Percentiles rank a stretch among this genome's conserved stretches.
phyloP scores from a whole-genome alignment of 495 filamentous ascomycete species.

The Trichoderma orchidacearum region DNA sequence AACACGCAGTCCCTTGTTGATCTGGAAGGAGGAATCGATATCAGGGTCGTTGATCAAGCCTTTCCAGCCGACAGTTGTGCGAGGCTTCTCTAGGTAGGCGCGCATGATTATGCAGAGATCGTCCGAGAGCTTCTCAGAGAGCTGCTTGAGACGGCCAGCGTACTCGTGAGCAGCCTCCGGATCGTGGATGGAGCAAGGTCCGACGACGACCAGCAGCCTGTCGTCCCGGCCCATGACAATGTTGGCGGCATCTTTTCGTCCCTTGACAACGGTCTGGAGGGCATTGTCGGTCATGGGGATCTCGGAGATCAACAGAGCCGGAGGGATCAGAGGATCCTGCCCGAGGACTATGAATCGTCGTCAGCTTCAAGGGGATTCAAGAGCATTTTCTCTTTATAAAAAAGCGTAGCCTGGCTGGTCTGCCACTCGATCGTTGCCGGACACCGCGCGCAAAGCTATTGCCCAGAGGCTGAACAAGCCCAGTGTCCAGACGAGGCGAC shows the following conservation, averaged over 20 bases:
- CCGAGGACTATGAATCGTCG: conserved; percentile 55
- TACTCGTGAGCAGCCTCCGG: conserved; percentile 82
- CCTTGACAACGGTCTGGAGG: conserved; percentile 59
- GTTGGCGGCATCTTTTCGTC: conserved; percentile 66
- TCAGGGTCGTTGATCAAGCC: conserved; percentile 98
- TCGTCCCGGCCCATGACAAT: conserved; percentile 71
- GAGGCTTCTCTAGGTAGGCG: conserved; percentile 96
- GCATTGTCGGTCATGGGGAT: conserved; percentile 60
- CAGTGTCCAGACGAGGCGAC: background rate
- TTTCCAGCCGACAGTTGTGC: conserved; percentile 99
- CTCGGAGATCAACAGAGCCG: conserved; percentile 75
- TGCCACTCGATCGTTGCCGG: too few relatives aligned
- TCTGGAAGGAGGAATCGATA: conserved; percentile 93
- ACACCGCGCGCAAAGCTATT: conserved; percentile 1
- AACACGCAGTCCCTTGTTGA: conserved; percentile 94
- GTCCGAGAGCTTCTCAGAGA: conserved; percentile 59
- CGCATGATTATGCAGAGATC: conserved; percentile 94
- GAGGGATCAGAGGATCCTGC: conserved; percentile 88
- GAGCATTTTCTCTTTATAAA: conserved; percentile 4
- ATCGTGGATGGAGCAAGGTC: conserved; percentile 96
- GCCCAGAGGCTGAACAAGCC: background rate
- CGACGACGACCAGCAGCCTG: conserved; percentile 85
- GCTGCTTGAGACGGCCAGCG: conserved; percentile 55
- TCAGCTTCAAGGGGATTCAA: background rate
- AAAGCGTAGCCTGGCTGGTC: background rate